Base-by-base conservation (phyloP, 2,329 filamentous ascomycete species). In the Ceratocystis variospora region DNA sequence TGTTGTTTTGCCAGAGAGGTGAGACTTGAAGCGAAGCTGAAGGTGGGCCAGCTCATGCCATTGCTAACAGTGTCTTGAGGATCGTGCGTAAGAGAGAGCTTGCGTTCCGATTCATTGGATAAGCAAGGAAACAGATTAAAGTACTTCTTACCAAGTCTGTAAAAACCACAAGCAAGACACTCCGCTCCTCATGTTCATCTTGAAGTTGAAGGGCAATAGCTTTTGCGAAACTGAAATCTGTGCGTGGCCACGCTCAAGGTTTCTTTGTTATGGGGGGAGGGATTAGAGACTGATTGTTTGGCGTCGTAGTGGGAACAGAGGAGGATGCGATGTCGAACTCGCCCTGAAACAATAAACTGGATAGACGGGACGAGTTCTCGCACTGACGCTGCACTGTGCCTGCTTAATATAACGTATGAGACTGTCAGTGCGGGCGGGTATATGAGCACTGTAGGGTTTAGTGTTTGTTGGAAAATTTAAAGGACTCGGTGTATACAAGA, bases 251-350 rank as follows among this genome's bases (percentile, higher is more conserved):
- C 15, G 53, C 28, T 33, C 8, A 37, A 2, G 53, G 53, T n/a
- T 19, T 59, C 17, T 59, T 33, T 59, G 25, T 37, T 37, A 41
- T 10, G 53, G 22, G 17, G 15, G 17, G 8, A 53, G 48, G 48
- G 48, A 28, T 53, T 25, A 37, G 28, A 59, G 28, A 12, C n/a
- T 33, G 53, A 37, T 59, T 59, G 53, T 33, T 59, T 59, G 53
- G 53, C 53, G 53, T 59, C n/a, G 53, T 25, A 59, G 53, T 33
- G 25, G 28, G 53, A 59, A 19, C 48, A 53, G 53, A 59, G 22
- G 15, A 59, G 53, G 53, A 59, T 59, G 53, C 53, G n/a, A 25
- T 59, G 2, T 59, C 53, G 53, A 59, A 59, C 53, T 37, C 28
- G 12, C 15, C 17, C 53, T 59, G 53, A 59, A 59, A 59, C 53